These are phyloP conservation scores for Colletotrichum sansevieriae DNA, from an alignment of 2,329 filamentous ascomycete genomes.

Conservation along the genomic window DNA sequence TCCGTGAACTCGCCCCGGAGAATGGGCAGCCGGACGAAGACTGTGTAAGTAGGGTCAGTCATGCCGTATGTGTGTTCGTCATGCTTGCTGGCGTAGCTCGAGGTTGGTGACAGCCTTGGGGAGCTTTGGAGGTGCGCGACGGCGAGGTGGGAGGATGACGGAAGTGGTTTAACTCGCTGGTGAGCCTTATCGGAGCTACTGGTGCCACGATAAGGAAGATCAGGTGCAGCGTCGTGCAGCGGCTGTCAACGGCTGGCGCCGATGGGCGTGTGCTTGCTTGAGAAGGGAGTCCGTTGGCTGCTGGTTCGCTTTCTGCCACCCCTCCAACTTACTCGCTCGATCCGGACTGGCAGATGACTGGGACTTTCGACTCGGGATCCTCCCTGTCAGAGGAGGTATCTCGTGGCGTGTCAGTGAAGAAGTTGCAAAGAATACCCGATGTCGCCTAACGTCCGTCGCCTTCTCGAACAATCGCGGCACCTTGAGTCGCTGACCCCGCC, in stretches of 20 bases:
- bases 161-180: constrained; percentile 33
- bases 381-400: neutral
- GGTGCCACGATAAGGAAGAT: constrained; percentile 30
- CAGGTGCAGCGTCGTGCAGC: neutral
- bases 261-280: neutral
- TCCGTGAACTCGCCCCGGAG: constrained; percentile 89
- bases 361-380: neutral
- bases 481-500: neutral
- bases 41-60: constrained; percentile 74
- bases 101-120: constrained; percentile 25
- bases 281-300: neutral
- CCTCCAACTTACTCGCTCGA: neutral
- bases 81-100: constrained; percentile 35
- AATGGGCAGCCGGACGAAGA: constrained; percentile 92
- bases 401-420: neutral
- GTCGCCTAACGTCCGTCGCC: neutral
- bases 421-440: neutral
- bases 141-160: constrained; percentile 22
- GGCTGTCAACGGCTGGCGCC: constrained; percentile 24
- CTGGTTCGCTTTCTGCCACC: neutral
- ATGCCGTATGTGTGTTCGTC: constrained; percentile 46
- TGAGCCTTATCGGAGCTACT: constrained; percentile 41
- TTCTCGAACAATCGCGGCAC: constrained; percentile 13
- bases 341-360: too few relatives aligned
- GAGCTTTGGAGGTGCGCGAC: constrained; percentile 23